Evolutionary conservation across 1,284 basidiomycete species (phyloP).

Genomic region (Melampsora allii-populina): DNA sequence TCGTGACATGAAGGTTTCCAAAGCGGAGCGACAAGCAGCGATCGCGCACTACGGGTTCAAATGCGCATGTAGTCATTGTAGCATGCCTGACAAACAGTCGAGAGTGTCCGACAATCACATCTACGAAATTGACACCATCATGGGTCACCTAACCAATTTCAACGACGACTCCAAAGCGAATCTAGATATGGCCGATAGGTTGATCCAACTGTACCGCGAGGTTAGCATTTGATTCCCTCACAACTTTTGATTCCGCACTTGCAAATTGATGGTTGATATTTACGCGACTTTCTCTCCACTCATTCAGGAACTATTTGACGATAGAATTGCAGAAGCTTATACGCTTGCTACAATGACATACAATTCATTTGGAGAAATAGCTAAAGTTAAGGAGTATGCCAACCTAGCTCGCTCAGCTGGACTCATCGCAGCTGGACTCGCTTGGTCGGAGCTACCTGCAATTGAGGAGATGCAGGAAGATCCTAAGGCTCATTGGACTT

Average conservation of each 20-base stretch:
- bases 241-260: neutral
- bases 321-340: slow-evolving; percentile 31
- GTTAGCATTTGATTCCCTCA: neutral
- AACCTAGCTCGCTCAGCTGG: slow-evolving; percentile 9
- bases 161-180: neutral
- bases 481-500: neutral
- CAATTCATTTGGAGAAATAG: slow-evolving; percentile 25
- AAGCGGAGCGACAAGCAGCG: neutral
- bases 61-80: slow-evolving; percentile 27
- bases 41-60: neutral
- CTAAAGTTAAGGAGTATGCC: neutral
- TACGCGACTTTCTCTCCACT: neutral
- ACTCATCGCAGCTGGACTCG: slow-evolving; percentile 1
- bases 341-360: slow-evolving; percentile 16
- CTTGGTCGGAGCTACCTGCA: slow-evolving; percentile 7
- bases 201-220: slow-evolving; percentile 12
- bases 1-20: neutral
- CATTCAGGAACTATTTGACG: slow-evolving; percentile 20
- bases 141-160: slow-evolving; percentile 7
- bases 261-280: neutral
- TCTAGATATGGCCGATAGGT: slow-evolving; percentile 16
- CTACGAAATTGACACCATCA: neutral
- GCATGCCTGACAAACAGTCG: slow-evolving; percentile 6
- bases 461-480: neutral
- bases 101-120: slow-evolving; percentile 23